A percentile compares a stretch with the other conserved stretches of the same genome.
phyloP scores from a whole-genome alignment of 75 land plant species.

The Pinus albicaulis region DNA sequence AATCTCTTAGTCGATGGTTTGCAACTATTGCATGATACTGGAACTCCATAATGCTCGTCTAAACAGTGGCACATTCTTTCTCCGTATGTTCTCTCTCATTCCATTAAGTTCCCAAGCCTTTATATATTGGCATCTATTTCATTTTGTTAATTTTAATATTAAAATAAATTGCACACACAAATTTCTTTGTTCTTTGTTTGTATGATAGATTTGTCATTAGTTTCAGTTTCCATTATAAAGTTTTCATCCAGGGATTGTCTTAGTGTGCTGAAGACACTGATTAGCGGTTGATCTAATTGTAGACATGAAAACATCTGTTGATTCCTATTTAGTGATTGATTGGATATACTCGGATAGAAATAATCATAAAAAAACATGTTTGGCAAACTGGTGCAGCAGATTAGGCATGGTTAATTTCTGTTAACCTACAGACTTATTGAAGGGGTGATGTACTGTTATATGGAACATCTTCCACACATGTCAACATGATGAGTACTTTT shows the following conservation, averaged over 20 bases:
- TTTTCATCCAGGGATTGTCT: background rate
- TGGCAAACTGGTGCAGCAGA: background rate
- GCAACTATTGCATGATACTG: background rate
- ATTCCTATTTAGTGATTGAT: background rate
- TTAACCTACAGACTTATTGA: background rate
- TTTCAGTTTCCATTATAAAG: background rate
- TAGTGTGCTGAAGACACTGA: background rate
- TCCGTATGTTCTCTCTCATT: background rate
- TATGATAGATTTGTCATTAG: too few species aligned
- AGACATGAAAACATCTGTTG: background rate
- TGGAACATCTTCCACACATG: background rate
- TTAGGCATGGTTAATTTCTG: background rate
- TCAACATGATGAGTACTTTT: too few species aligned
- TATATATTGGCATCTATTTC: too few species aligned
- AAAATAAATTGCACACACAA: too few species aligned
- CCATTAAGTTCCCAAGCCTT: background rate
- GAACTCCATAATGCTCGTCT: background rate
- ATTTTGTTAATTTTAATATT: too few species aligned
- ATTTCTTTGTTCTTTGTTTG: too few species aligned
- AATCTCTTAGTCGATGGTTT: background rate
- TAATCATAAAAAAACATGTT: background rate
- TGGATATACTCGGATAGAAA: background rate
- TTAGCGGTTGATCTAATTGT: background rate
- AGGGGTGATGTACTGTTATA: background rate
- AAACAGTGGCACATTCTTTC: background rate